Conservation (phyloP, 2,329 filamentous ascomycete species). For the Acephala macrosclerotiorum region DNA sequence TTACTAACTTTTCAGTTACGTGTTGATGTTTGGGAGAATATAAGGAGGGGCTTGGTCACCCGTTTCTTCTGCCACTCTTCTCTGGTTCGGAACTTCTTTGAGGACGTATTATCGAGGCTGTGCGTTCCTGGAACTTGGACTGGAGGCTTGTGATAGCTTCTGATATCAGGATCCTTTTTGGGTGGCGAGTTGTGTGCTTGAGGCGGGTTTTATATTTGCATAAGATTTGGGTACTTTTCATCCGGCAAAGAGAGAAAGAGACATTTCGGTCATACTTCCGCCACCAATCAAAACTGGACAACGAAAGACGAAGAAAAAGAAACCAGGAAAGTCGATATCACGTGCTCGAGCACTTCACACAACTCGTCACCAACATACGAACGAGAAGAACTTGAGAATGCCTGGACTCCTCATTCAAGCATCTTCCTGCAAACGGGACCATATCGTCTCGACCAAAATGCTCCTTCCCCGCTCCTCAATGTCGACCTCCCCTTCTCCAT, state of each 20-base stretch:
- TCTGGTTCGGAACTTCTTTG: not conserved
- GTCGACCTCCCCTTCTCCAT: slow-evolving; percentile 8
- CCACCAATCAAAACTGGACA: not conserved
- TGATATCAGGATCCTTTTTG: not conserved
- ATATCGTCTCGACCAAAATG: slow-evolving; percentile 5
- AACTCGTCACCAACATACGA: not conserved
- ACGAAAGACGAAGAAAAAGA: not conserved
- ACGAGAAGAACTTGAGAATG: not conserved
- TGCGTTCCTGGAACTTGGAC: not conserved
- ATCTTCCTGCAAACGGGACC: not conserved
- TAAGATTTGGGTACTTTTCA: not conserved
- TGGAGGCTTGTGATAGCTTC: too few relatives aligned
- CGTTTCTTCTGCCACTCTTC: not conserved
- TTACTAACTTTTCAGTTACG: not conserved
- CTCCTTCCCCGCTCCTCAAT: not conserved
- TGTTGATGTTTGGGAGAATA: not conserved
- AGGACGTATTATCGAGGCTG: not conserved
- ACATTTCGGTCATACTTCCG: not conserved
- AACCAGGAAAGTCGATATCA: not conserved
- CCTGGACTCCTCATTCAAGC: not conserved
- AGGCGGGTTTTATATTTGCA: not conserved
- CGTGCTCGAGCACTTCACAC: not conserved
- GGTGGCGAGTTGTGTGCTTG: not conserved
- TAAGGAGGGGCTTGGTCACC: slow-evolving; percentile 3
- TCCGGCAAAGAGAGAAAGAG: not conserved